Conservation (phyloP, 2,329 filamentous ascomycete genomes). For the Pseudogymnoascus sp. region DNA sequence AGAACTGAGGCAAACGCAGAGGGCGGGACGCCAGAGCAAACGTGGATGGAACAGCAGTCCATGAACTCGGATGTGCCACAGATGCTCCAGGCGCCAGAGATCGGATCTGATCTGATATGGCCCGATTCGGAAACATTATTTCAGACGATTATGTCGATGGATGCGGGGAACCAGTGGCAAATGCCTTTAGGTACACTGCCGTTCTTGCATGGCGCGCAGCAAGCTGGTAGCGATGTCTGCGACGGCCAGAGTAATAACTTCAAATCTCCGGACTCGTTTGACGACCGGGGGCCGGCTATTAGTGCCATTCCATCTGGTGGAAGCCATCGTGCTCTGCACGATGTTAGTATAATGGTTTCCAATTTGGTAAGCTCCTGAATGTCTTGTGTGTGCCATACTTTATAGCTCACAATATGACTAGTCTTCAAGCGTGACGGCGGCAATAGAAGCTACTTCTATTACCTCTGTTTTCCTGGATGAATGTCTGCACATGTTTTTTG, state of each 20-base stretch:
- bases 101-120: constrained; percentile 38
- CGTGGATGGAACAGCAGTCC: constrained; percentile 24
- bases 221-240: background rate
- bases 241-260: constrained; percentile 16
- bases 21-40: constrained; percentile 15
- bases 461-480: constrained; percentile 40
- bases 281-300: constrained; percentile 32
- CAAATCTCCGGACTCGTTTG: constrained; percentile 29
- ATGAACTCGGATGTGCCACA: constrained; percentile 22
- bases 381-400: background rate
- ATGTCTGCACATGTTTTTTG: constrained; percentile 41
- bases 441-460: constrained; percentile 36
- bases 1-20: background rate
- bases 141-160: constrained; percentile 37
- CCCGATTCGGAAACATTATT: constrained; percentile 39
- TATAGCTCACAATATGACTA: constrained; percentile 14
- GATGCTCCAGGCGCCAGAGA: constrained; percentile 24
- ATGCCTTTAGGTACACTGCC: constrained; percentile 36
- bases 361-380: constrained; percentile 31
- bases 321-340: constrained; percentile 37
- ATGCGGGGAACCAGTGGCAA: constrained; percentile 35
- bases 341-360: constrained; percentile 38
- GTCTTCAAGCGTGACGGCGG: constrained; percentile 39
- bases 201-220: constrained; percentile 17
- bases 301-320: constrained; percentile 35